Conservation (phyloP, 1,284 basidiomycete species). For the Phylloporus sp. region DNA sequence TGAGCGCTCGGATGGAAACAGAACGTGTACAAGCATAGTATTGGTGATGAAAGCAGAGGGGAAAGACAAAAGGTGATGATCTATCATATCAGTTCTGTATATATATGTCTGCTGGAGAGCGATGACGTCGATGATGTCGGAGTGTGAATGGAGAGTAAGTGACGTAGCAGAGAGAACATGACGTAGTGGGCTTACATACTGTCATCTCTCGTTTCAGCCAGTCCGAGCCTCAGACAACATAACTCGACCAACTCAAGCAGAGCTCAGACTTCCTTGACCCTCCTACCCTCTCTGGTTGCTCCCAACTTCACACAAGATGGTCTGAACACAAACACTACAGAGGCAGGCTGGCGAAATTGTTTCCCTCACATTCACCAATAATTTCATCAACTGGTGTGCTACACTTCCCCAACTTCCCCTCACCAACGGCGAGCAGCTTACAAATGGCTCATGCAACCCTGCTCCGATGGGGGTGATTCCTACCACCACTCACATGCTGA, state of each 20-base stretch:
- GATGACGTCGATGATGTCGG: too few species aligned
- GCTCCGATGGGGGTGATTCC: slow-evolving; percentile 59
- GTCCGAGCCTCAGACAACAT: slow-evolving; percentile 46
- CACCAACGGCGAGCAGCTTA: slow-evolving; percentile 54
- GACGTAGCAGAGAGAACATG: too few species aligned
- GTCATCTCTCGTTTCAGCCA: slow-evolving; percentile 47
- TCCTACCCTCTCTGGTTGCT: slow-evolving; percentile 56
- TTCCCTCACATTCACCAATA: slow-evolving; percentile 58
- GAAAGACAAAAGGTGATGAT: too few species aligned
- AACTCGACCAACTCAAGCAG: slow-evolving; percentile 43
- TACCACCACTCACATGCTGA: slow-evolving; percentile 54
- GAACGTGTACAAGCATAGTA: too few species aligned
- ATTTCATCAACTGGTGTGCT: slow-evolving; percentile 61
- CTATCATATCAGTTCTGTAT: too few species aligned
- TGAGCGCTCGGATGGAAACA: too few species aligned
- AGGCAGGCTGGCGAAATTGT: slow-evolving; percentile 49
- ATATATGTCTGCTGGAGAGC: too few species aligned
- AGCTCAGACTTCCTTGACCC: slow-evolving; percentile 50
- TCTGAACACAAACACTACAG: slow-evolving; percentile 42
- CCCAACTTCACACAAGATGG: slow-evolving; percentile 56
- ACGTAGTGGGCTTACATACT: too few species aligned
- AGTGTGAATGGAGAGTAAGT: too few species aligned
- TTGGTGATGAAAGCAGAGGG: too few species aligned
- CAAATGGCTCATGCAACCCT: slow-evolving; percentile 64
- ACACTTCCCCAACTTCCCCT: slow-evolving; percentile 43